Percentiles rank a stretch among this genome's conserved stretches.
phyloP scores from a whole-genome alignment of 2,329 filamentous ascomycete species.

The Hansfordia pulvinata region DNA sequence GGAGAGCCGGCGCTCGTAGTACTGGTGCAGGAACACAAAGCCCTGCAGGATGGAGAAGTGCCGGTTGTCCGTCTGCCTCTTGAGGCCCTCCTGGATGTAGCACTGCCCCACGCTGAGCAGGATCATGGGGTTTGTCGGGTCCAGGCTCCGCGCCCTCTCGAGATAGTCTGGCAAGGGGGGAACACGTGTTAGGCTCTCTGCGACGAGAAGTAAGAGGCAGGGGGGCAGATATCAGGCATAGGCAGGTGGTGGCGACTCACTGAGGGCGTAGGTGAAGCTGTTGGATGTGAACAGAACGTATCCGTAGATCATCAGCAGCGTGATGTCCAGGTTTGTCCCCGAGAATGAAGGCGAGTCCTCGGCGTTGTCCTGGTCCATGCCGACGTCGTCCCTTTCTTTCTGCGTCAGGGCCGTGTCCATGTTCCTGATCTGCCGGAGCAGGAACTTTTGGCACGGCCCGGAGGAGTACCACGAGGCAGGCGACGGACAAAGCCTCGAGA shows the following conservation, averaged over 20 bases:
- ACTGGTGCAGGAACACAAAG: conserved; percentile 64
- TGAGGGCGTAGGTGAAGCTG: conserved; percentile 71
- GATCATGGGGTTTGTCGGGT: conserved; percentile 64
- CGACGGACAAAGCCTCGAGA: conserved; percentile 66
- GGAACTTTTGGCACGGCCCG: conserved; percentile 76
- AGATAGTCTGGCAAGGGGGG: conserved; percentile 53
- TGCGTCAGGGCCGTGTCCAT: conserved; percentile 60
- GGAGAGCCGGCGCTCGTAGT: conserved; percentile 45
- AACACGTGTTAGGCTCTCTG: no score
- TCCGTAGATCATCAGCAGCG: conserved; percentile 76
- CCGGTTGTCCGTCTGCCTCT: conserved; percentile 78
- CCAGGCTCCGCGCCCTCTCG: conserved; percentile 60
- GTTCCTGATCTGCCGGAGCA: conserved; percentile 80
- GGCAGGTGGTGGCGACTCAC: conserved; percentile 23
- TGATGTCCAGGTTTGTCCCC: conserved; percentile 53
- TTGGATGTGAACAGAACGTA: conserved; percentile 78
- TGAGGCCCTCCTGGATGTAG: conserved; percentile 81
- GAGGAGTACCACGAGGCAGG: conserved; percentile 65
- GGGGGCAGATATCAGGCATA: background rate
- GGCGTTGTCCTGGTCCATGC: conserved; percentile 20
- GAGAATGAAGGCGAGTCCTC: conserved; percentile 19
- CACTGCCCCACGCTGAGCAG: conserved; percentile 70
- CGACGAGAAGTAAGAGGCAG: background rate
- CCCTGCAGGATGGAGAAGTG: conserved; percentile 83
- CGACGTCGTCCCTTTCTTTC: conserved; percentile 29